Conservation (phyloP, 352 stramenopile species). For the Lagenidium sp. region DNA sequence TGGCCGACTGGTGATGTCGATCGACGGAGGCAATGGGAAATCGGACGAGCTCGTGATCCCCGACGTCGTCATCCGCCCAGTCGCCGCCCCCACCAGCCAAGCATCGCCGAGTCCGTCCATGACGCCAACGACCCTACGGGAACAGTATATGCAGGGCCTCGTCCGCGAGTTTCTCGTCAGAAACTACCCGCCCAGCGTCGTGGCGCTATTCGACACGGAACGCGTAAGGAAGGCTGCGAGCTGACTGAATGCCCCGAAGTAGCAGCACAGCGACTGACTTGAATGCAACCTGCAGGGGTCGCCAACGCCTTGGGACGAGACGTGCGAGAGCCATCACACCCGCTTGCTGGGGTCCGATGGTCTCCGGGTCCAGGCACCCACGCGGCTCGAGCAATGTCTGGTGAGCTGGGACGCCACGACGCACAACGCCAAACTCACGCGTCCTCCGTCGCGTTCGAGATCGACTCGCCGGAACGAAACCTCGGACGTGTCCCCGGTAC, state of each 20-base stretch:
- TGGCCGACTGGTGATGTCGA: constrained; percentile 9
- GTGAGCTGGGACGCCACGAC: constrained; percentile 13
- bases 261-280: too few relatives aligned
- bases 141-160: neutral
- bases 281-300: too few relatives aligned
- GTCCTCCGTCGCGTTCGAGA: constrained; percentile 1
- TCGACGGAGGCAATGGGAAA: constrained; percentile 17
- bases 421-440: constrained; percentile 2
- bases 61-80: constrained; percentile 13
- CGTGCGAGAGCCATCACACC: too few relatives aligned
- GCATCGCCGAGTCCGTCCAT: neutral
- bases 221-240: too few relatives aligned
- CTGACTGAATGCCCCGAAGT: too few relatives aligned
- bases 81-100: neutral
- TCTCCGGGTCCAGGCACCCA: too few relatives aligned
- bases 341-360: too few relatives aligned
- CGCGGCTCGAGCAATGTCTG: constrained; percentile 26
- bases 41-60: constrained; percentile 18
- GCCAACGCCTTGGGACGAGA: too few relatives aligned
- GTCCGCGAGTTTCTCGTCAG: neutral
- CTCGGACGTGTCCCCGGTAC: too few relatives aligned
- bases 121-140: neutral
- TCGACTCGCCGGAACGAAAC: too few relatives aligned
- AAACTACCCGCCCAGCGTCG: neutral
- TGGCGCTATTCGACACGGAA: neutral